A percentile compares a stretch with the other conserved stretches of the same genome.
Evolutionary conservation across 164 flowering plant species (phyloP).

Genomic region (Chimonanthus salicifolius): DNA sequence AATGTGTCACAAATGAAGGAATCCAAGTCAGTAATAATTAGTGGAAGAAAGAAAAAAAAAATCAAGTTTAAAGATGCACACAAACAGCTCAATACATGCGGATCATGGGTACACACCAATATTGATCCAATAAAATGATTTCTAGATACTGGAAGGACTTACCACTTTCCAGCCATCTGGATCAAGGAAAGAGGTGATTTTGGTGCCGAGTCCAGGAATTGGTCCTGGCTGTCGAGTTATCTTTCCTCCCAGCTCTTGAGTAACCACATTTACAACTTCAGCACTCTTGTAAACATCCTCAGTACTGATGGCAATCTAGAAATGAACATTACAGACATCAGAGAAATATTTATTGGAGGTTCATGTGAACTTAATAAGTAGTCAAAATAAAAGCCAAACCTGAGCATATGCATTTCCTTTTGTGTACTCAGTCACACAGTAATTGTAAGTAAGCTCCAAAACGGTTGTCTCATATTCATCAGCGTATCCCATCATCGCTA

Average conservation of each 20-base stretch:
- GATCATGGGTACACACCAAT: not conserved
- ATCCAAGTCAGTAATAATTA: not conserved
- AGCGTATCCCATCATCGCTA: slow-evolving; percentile 92
- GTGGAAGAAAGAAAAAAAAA: not conserved
- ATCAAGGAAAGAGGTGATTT: slow-evolving; percentile 79
- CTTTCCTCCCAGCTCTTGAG: slow-evolving; percentile 94
- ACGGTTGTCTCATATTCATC: slow-evolving; percentile 79
- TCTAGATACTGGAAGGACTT: slow-evolving; percentile 19
- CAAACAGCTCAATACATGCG: not conserved
- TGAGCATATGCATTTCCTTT: slow-evolving; percentile 99
- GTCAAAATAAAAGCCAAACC: slow-evolving; percentile 28
- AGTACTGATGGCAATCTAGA: slow-evolving; percentile 84
- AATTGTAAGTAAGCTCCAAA: slow-evolving; percentile 85
- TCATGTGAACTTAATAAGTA: not conserved
- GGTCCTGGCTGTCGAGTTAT: slow-evolving; percentile 91
- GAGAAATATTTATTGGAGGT: not conserved
- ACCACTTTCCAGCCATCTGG: slow-evolving; percentile 99
- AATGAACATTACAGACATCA: slow-evolving; percentile 5
- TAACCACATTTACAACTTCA: slow-evolving; percentile 67
- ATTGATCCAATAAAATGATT: not conserved
- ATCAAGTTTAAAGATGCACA: too few species aligned
- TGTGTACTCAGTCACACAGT: slow-evolving; percentile 93
- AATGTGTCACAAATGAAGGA: not conserved
- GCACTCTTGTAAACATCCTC: slow-evolving; percentile 91
- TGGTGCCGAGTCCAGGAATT: slow-evolving; percentile 88